A percentile compares a stretch with the other conserved stretches of the same genome.
phyloP scores from a whole-genome alignment of 495 filamentous ascomycete genomes.

The Hypomontagnella monticulosa region DNA sequence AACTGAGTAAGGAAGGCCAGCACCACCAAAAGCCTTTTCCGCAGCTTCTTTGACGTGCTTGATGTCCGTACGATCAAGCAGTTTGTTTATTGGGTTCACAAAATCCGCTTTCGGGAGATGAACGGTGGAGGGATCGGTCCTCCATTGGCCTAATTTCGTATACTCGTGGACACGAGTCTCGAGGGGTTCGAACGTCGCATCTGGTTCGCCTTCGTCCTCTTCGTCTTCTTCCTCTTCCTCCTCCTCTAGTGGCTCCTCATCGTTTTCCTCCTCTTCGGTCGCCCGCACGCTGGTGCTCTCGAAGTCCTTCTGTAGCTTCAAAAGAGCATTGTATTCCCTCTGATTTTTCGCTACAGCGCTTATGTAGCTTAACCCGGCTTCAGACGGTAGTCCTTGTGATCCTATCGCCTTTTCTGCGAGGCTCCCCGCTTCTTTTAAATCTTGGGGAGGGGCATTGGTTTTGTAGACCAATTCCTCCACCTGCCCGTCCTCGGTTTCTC shows the following conservation, averaged over 20 bases:
- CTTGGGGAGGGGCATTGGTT: slow-evolving; percentile 26
- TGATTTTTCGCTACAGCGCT: slow-evolving; percentile 58
- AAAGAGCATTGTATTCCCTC: slow-evolving; percentile 60
- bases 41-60: slow-evolving; percentile 78
- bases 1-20: slow-evolving; percentile 74
- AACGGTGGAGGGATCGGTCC: slow-evolving; percentile 75
- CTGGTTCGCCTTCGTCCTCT: slow-evolving; percentile 49
- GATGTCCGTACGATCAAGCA: slow-evolving; percentile 72
- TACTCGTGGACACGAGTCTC: slow-evolving; percentile 68
- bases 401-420: background rate
- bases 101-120: slow-evolving; percentile 71
- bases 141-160: slow-evolving; percentile 69
- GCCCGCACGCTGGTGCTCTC: slow-evolving; percentile 58
- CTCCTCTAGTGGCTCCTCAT: slow-evolving; percentile 45
- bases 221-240: slow-evolving; percentile 51
- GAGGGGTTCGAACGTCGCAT: slow-evolving; percentile 36
- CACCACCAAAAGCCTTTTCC: slow-evolving; percentile 76
- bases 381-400: slow-evolving; percentile 34
- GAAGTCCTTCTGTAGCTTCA: slow-evolving; percentile 62
- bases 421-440: slow-evolving; percentile 14
- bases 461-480: slow-evolving; percentile 68
- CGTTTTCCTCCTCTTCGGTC: slow-evolving; percentile 59
- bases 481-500: slow-evolving; percentile 67
- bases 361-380: slow-evolving; percentile 47
- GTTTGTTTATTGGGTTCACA: slow-evolving; percentile 69